Percentiles rank a stretch among this genome's conserved stretches.
Evolutionary conservation across 2,329 filamentous ascomycete species (phyloP).

Genomic region (Aspergillus pseudoterreus): DNA sequence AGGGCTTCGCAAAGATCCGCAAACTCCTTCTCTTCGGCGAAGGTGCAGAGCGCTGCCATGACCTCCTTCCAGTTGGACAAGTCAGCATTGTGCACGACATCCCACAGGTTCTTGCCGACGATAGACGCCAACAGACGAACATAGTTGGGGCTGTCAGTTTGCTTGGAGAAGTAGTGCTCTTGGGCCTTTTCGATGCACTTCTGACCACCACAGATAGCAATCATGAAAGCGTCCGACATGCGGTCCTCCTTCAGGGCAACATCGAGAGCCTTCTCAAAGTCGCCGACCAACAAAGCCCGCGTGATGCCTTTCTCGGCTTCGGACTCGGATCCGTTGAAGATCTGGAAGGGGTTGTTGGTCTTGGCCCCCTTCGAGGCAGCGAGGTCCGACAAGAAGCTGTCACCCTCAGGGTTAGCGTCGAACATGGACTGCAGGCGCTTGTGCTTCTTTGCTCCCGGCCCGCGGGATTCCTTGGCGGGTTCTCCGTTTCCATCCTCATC

Average conservation of each 20-base stretch:
- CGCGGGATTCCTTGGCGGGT: constrained; percentile 47
- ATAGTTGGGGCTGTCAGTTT: constrained; percentile 82
- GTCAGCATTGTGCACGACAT: constrained; percentile 94
- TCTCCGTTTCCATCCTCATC: constrained; percentile 43
- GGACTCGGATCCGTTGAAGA: constrained; percentile 80
- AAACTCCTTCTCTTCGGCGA: constrained; percentile 86
- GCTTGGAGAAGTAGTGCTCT: constrained; percentile 80
- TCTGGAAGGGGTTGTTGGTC: constrained; percentile 89
- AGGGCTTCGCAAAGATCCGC: constrained; percentile 91
- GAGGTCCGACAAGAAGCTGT: constrained; percentile 82
- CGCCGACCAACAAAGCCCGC: constrained; percentile 78
- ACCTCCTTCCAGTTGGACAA: constrained; percentile 93
- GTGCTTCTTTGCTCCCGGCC: constrained; percentile 53
- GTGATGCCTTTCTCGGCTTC: constrained; percentile 83
- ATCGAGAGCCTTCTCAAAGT: constrained; percentile 86
- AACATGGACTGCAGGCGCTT: constrained; percentile 75
- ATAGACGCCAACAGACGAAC: constrained; percentile 85
- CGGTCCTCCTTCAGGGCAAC: constrained; percentile 84
- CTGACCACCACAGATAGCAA: constrained; percentile 93
- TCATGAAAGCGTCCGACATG: constrained; percentile 94
- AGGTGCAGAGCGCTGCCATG: constrained; percentile 94
- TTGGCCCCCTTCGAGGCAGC: constrained; percentile 86
- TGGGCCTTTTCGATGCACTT: constrained; percentile 93
- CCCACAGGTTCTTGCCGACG: constrained; percentile 95
- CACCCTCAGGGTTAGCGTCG: constrained; percentile 65